A percentile compares a stretch with the other conserved stretches of the same genome.
Evolutionary conservation across 129 eudicot species (phyloP).

Genomic region (Artemisia tridentata): DNA sequence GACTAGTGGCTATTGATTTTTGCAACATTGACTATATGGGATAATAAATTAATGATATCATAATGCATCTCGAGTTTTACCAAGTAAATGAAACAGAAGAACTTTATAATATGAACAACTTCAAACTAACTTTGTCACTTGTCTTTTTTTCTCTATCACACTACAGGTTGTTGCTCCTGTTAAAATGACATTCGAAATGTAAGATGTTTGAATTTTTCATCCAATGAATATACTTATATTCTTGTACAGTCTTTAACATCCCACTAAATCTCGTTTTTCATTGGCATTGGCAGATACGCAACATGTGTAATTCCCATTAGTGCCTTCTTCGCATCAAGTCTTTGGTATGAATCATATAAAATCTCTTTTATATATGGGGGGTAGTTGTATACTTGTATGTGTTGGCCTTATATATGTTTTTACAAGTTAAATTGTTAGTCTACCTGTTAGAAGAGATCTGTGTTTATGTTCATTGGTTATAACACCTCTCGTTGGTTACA

Average conservation of each 20-base stretch:
- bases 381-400: not conserved
- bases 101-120: slow-evolving; percentile 10
- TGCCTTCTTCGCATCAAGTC: slow-evolving; percentile 98
- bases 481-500: not conserved
- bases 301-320: slow-evolving; percentile 95
- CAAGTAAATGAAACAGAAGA: no score
- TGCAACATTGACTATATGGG: no score
- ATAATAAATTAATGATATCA: no score
- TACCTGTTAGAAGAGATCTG: not conserved
- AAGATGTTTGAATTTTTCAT: slow-evolving; percentile 25
- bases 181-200: slow-evolving; percentile 97
- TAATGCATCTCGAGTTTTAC: no score
- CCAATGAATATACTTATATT: slow-evolving; percentile 3
- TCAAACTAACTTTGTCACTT: slow-evolving; percentile 12
- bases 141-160: slow-evolving; percentile 10
- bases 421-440: not conserved
- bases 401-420: not conserved
- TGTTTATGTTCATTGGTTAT: not conserved
- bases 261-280: slow-evolving; percentile 8
- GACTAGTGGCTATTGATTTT: no score
- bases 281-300: slow-evolving; percentile 63
- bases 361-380: not conserved
- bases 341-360: slow-evolving; percentile 56
- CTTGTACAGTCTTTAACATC: not conserved
- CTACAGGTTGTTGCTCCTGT: slow-evolving; percentile 93